Base-by-base conservation (phyloP, 1,284 basidiomycete genomes). In the Leucoagaricus sp. region DNA sequence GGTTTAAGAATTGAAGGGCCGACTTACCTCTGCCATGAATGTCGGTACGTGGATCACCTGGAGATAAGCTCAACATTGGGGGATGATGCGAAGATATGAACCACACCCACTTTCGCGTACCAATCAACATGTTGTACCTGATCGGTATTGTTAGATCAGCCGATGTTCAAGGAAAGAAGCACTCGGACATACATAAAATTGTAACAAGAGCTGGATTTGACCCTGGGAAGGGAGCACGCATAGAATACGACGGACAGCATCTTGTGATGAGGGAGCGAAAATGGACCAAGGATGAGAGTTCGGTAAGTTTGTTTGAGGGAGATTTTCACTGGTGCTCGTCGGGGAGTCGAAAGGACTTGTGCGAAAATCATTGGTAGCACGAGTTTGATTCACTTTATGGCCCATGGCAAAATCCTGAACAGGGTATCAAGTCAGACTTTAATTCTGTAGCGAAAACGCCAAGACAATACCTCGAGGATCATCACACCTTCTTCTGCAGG, bases 341-440 rank as follows among this genome's bases (percentile, higher is more conserved):
- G 55, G 55, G 1, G 55, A 41, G 25, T 26, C 45, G 31, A 38
- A 48, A 4, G 49, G 36, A n/a, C 55, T 52, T 3, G 31, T 8
- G 28, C 26, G 28, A 28, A 47, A 40, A 17, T 48, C 49, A 6
- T 41, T 40, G 13, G 45, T 33, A 17, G 49, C 49, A n/a, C 55
- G 55, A 3, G 25, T 34, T 36, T 25, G 23, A 34, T 51, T 57
- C 5, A 45, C 29, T 26, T 52, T 57, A 44, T 48, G 55, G 8
- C 55, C 55, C 55, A 57, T 57, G 21, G 49, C 55, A 17, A 57
- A 51, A 28, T 57, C 49, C 55, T 57, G 34, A 29, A 46, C 26
- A 5, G 38, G 28, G 7, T 7, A 3, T 28, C n/a, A 19, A 19
- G 17, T 36, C 29, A 46, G n/a, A 6, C 17, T 23, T 15, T 12